Evolutionary conservation across 2,329 filamentous ascomycete genomes (phyloP), one percentile per base, ranked within the genome.

Genomic region (Phoma herbarum): DNA sequence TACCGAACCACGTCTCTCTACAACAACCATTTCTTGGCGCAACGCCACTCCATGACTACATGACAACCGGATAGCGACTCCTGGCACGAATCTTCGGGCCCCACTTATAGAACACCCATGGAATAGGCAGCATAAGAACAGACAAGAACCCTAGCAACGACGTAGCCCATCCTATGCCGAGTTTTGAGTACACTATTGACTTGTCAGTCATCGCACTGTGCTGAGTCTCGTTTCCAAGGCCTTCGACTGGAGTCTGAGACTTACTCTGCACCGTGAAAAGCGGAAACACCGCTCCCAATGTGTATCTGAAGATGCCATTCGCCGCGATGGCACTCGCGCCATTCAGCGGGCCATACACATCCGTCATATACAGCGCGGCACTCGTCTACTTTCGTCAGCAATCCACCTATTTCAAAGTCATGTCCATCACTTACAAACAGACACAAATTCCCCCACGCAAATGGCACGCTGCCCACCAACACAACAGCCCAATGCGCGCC

Each of bases 401-500:
- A 7, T 12, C 18, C 10, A 22, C n/a, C 29, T 11, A 3, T n/a
- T 35, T 2, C 14, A 35, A 18, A n/a, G 12, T 12, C 11, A n/a
- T 14, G n/a, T 12, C 5, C 6, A 4, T 35, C 31, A 73, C 74
- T 80, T 79, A 87, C 80, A 64, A 88, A 88, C 2, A 89, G 77
- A 59, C 81, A 85, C 0, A 88, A 72, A 63, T 87, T 88, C 1
- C 86, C 86, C 80, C 83, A 86, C 0, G 84, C 84, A 65, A 88
- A 88, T 0, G 83, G 78, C 2, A 86, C 75, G 8, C 85, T 83
- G 4, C 84, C 82, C 0, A 83, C 71, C 0, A 82, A 79, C 0
- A 84, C 81, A 22, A 80, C 80, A 0, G 79, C 81, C 83, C 85
- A 87, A 3, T 80, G 79, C 1, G 83, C 68, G 7, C 76, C 77